phyloP scores from a whole-genome alignment of 1,284 basidiomycete genomes.

The Leccinum fallax region DNA sequence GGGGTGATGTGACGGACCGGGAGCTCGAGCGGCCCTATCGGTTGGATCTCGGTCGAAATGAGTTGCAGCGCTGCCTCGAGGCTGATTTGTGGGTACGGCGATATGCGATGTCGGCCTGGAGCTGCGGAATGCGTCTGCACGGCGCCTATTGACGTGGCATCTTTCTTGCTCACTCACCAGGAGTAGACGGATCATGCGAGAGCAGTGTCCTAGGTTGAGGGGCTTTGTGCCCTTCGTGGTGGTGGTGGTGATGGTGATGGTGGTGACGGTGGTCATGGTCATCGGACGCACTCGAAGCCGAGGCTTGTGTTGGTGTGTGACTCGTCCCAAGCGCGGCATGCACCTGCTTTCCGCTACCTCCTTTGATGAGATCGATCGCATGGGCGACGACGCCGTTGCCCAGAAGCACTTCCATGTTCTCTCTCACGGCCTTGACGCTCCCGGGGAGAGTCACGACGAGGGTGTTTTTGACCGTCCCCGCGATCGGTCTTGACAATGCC shows the following conservation, averaged over 20 bases:
- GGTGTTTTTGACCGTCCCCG: conserved; percentile 68
- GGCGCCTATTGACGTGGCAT: neutral
- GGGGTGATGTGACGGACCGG: conserved; percentile 37
- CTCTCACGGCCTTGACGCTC: conserved; percentile 81
- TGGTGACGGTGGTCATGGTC: conserved; percentile 42
- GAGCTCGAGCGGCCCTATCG: conserved; percentile 42
- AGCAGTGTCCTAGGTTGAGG: conserved; percentile 57
- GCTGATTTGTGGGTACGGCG: conserved; percentile 75
- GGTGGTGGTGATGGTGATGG: conserved; percentile 41
- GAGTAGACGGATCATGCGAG: conserved; percentile 68
- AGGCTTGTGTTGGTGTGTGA: conserved; percentile 16
- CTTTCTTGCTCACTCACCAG: conserved; percentile 47
- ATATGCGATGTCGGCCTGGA: conserved; percentile 67
- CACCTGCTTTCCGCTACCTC: conserved; percentile 64
- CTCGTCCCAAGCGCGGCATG: conserved; percentile 49
- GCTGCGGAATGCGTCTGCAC: conserved; percentile 40
- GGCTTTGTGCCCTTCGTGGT: conserved; percentile 45
- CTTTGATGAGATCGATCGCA: conserved; percentile 74
- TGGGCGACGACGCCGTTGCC: conserved; percentile 60
- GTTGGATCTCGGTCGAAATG: conserved; percentile 54
- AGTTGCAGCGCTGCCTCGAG: conserved; percentile 64
- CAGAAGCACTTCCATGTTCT: conserved; percentile 71
- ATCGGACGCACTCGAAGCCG: conserved; percentile 16
- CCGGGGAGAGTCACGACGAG: conserved; percentile 83
- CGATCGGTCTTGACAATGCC: conserved; percentile 79